Percentiles rank a stretch among this genome's conserved stretches.
These are phyloP conservation scores for Microthlaspi erraticum DNA, from an alignment of 345 rosid species.

Conservation along the genomic window DNA sequence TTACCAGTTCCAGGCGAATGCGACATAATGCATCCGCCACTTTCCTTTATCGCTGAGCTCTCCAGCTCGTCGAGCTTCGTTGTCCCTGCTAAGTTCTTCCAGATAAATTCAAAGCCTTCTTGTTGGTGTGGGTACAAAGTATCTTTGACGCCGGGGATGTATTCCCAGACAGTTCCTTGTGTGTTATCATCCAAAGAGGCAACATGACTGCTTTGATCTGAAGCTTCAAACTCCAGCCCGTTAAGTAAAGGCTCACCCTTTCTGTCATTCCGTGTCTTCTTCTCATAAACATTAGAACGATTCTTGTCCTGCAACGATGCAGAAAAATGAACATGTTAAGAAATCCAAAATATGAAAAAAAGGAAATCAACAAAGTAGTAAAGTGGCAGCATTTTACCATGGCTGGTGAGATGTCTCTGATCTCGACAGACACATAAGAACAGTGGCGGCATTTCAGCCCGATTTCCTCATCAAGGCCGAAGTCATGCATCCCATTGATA, in stretches of 20 bases:
- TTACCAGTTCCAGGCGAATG: conserved; percentile 93
- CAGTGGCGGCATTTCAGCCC: conserved; percentile 61
- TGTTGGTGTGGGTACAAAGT: conserved; percentile 70
- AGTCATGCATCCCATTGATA: conserved; percentile 50
- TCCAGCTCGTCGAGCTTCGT: conserved; percentile 56
- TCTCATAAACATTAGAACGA: conserved; percentile 37
- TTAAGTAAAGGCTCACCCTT: conserved; percentile 31
- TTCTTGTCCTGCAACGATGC: conserved; percentile 39
- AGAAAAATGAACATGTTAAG: conserved; percentile 23
- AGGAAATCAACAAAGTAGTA: not conserved
- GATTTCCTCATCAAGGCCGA: conserved; percentile 58
- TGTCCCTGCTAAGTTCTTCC: conserved; percentile 81
- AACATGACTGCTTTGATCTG: conserved; percentile 6
- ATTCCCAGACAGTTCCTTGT: conserved; percentile 73
- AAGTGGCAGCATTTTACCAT: conserved; percentile 48
- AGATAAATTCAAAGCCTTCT: conserved; percentile 81
- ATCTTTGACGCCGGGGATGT: conserved; percentile 58
- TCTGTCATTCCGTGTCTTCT: conserved; percentile 32
- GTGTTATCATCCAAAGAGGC: conserved; percentile 24
- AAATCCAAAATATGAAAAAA: not conserved
- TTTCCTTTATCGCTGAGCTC: conserved; percentile 30
- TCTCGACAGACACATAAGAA: conserved; percentile 50
- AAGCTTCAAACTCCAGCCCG: conserved; percentile 32
- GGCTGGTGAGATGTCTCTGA: conserved; percentile 48
- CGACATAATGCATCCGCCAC: conserved; percentile 76